Base-by-base conservation (phyloP, 192 early-diverging fungal species). In the Coemansia sp. region DNA sequence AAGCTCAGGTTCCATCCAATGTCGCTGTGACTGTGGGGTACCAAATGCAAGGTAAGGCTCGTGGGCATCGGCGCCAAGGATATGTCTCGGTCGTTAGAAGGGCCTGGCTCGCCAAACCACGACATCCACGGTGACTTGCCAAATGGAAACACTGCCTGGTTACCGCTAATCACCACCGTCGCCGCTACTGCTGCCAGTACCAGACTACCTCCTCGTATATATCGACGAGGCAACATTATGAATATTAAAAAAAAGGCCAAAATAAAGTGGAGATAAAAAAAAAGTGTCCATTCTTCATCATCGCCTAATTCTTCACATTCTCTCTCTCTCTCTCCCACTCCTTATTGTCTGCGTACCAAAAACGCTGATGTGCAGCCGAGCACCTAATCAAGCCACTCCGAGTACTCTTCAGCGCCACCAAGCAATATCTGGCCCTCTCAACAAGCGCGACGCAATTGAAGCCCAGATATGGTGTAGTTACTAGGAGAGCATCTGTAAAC, bases 1-100 rank as follows among this genome's bases (percentile, higher is more conserved):
- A 51, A n/a, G n/a, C n/a, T n/a, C n/a, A n/a, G n/a, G n/a, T 84
- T 84, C 81, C 81, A 84, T 33, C 81, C 81, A n/a, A 76, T 60
- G 49, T 84, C 81, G 27, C 74, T 73, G 65, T 84, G 81, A 44
- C 76, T 78, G 71, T 84, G 81, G n/a, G 81, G 55, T 29, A 84
- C 33, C 34, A 84, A 38, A 33, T 84, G 81, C 27, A 84, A 44
- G 7, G 81, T 84, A 15, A 84, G 73, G 34, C 68, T 75, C 1
- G 27, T 24, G 12, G 76, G 74, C 38, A 71, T 67, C 15, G 34
- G 31, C 7, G 46, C 43, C 18, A 38, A 57, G 8, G 43, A 12
- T n/a, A 42, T 24, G 7, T 78, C 74, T 6, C 77, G 66, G 13
- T 44, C 67, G 10, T 68, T 73, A 18, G 81, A 67, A 20, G 81